These are phyloP conservation scores for Hypoxylon sp. DNA, from an alignment of 2,329 filamentous ascomycete species.

Conservation along the genomic window DNA sequence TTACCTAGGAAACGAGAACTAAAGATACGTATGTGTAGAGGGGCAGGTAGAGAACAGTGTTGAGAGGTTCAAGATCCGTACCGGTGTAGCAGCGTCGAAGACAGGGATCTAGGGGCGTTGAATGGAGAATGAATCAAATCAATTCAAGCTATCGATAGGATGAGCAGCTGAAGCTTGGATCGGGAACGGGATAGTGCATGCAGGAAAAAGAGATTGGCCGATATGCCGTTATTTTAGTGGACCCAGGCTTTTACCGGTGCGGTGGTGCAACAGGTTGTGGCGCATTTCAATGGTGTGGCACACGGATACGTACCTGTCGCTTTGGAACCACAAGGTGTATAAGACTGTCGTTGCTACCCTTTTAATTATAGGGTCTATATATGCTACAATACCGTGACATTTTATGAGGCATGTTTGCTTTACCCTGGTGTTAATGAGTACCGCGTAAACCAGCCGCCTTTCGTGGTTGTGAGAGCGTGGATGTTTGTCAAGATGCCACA, in stretches of 20 bases:
- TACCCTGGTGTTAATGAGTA: neutral
- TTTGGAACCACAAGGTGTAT: neutral
- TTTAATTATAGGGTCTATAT: neutral
- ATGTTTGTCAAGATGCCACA: conserved; percentile 3
- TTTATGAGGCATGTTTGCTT: neutral
- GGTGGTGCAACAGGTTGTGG: conserved; percentile 2
- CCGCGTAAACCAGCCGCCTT: neutral
- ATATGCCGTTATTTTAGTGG: conserved; percentile 24
- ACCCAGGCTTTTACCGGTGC: neutral
- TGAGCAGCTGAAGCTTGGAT: neutral
- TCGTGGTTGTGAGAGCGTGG: neutral
- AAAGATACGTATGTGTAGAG: conserved; percentile 5
- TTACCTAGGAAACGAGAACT: neutral
- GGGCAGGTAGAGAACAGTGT: conserved; percentile 4
- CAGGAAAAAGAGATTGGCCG: conserved; percentile 37
- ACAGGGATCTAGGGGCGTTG: conserved; percentile 27
- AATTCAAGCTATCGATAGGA: conserved; percentile 36
- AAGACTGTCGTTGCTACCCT: neutral
- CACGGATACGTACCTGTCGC: neutral
- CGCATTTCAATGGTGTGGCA: neutral
- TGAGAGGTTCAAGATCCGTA: neutral
- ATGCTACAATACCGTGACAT: neutral
- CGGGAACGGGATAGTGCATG: conserved; percentile 9
- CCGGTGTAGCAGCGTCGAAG: conserved; percentile 18
- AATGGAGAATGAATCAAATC: conserved; percentile 27